A percentile compares a stretch with the other conserved stretches of the same genome.
phyloP scores from a whole-genome alignment of 345 rosid species.

The Lepidium sativum region DNA sequence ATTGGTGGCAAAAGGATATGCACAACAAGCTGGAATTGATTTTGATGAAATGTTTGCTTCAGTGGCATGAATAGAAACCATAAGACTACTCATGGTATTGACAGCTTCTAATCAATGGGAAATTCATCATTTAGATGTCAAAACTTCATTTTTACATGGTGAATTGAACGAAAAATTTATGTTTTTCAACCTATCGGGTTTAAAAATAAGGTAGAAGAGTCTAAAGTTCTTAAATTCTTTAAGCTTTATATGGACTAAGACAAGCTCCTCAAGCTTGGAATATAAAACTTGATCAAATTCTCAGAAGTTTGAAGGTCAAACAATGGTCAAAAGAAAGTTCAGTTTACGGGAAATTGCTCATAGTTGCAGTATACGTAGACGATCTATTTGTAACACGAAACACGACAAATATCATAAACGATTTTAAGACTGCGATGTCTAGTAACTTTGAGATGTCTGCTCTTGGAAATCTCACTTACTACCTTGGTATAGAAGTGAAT shows the following conservation, averaged over 20 bases:
- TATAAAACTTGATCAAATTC: no score
- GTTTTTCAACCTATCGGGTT: background rate
- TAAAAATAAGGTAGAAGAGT: accelerated
- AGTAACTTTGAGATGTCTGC: background rate
- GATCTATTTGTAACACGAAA: background rate
- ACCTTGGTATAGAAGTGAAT: background rate
- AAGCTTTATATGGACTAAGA: background rate
- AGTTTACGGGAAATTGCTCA: accelerated
- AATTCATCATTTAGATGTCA: no score
- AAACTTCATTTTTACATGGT: accelerated
- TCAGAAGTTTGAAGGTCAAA: background rate
- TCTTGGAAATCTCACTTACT: background rate
- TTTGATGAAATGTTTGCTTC: no score
- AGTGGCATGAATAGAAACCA: no score
- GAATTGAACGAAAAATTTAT: accelerated
- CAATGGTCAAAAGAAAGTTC: background rate
- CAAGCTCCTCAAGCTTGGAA: no score
- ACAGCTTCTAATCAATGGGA: no score
- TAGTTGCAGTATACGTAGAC: background rate
- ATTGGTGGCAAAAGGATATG: background rate
- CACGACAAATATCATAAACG: background rate
- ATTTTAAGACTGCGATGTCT: background rate
- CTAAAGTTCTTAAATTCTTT: background rate
- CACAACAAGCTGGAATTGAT: background rate
- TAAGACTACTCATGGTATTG: no score